These are phyloP conservation scores for Stylosanthes scabra DNA, from an alignment of 331 rosid species.

Conservation along the genomic window DNA sequence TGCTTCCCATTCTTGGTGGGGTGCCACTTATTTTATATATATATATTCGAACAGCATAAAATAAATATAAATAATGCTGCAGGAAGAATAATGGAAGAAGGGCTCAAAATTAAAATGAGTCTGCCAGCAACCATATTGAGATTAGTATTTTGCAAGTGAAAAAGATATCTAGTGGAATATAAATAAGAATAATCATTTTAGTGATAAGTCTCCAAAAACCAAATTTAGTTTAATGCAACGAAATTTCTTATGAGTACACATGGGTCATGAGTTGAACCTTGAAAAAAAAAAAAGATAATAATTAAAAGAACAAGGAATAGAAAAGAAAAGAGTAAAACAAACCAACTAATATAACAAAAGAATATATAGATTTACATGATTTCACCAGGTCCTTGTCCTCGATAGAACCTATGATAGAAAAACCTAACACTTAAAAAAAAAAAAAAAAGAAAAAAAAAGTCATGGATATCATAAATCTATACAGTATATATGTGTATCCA, in stretches of 20 bases:
- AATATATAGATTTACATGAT: slow-evolving; percentile 58
- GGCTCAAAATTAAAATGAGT: slow-evolving; percentile 9
- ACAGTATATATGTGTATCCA: slow-evolving; percentile 44
- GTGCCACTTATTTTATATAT: slow-evolving; percentile 26
- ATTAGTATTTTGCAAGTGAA: neutral
- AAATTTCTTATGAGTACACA: slow-evolving; percentile 22
- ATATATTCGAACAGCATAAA: slow-evolving; percentile 41
- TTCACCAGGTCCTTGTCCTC: slow-evolving; percentile 43
- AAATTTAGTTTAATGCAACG: slow-evolving; percentile 26
- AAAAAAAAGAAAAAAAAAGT: slow-evolving; percentile 32
- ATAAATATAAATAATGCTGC: slow-evolving; percentile 23
- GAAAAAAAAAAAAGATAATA: neutral
- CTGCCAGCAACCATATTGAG: neutral
- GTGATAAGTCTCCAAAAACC: slow-evolving; percentile 6
- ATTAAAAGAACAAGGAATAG: neutral
- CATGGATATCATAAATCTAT: slow-evolving; percentile 52
- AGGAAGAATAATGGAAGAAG: slow-evolving; percentile 7
- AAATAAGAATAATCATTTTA: too few relatives aligned
- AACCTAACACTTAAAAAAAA: slow-evolving; percentile 22
- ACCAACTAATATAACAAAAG: slow-evolving; percentile 55
- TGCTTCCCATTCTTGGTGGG: slow-evolving; percentile 48
- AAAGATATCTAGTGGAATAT: too few relatives aligned
- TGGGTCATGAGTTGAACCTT: slow-evolving; percentile 11
- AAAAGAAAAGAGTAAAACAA: slow-evolving; percentile 40
- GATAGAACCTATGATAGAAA: slow-evolving; percentile 43